Evolutionary conservation across 208 protist species (phyloP), one percentile per base, ranked within the genome.

Genomic region (Trypanosoma conorhini): DNA sequence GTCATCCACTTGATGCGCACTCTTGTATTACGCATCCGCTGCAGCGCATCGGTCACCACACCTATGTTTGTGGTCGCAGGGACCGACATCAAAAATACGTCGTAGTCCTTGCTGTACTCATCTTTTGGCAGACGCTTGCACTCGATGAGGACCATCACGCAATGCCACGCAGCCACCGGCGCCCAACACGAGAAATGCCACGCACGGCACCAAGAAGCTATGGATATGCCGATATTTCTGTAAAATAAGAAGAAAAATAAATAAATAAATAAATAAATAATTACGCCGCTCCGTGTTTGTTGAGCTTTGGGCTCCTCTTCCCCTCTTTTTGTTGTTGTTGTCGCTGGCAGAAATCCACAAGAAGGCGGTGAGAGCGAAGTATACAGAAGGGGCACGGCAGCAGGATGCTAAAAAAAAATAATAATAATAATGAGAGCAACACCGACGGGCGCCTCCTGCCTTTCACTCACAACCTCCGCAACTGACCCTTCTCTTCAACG

Each of bases 61-160:
- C 85, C 92, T 52, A 94, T 80, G 58, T 89, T 92, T 5, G 84
- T 93, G 38, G 61, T 68, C 28, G 66, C 77, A 12, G 90, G 80
- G 4, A 89, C 48, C 19, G 82, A 86, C 4, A 82, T 60, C 12
- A 95, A 62, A 67, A 94, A 95, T 13, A 86, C 81, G 60, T 97
- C 92, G 58, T 91, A 93, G 76, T 94, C 89, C 51, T 93, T 93
- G 77, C 89, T 97, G 76, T 97, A 91, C 79, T 94, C 89, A 79
- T 97, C 92, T 78, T 93, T 92, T 2, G 89, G 89, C 26, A 97
- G 77, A 15, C 91, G 91, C 66, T 96, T 96, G 77, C 88, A 93
- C 65, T 97, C 87, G 5, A 97, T 79, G 52, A 97, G 82, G 54
- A 97, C 92, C 92, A 97, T 97, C 17, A 42, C 9, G 21, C 13